Conservation (phyloP, 176 grass and related monocot species). For the Cenchrus americanus region DNA sequence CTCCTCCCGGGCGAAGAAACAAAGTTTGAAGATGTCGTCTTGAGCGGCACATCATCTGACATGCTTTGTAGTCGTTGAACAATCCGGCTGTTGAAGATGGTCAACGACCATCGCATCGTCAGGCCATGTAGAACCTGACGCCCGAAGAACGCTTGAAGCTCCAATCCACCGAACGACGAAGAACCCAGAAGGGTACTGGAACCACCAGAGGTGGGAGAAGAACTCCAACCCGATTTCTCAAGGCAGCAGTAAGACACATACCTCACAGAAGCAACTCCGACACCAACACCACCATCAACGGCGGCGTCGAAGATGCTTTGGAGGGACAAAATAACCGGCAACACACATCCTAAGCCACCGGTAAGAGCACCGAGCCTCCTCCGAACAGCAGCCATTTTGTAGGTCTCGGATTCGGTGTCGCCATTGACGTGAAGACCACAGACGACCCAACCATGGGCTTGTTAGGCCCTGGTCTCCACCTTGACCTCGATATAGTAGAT, state of each 20-base stretch:
- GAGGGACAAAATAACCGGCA: not conserved
- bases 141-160: too few relatives aligned
- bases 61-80: not conserved
- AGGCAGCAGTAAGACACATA: not conserved
- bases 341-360: not conserved
- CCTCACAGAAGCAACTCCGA: not conserved
- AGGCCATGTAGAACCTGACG: not conserved
- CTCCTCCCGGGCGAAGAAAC: not conserved
- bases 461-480: too few relatives aligned
- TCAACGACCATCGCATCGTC: not conserved
- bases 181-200: too few relatives aligned
- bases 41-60: not conserved
- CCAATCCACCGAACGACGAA: too few relatives aligned
- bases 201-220: not conserved
- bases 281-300: not conserved
- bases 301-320: not conserved
- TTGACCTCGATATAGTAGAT: too few relatives aligned
- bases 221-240: not conserved
- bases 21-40: not conserved
- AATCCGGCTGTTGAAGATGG: not conserved
- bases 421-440: not conserved
- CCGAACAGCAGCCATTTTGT: not conserved
- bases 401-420: too few relatives aligned
- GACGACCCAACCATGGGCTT: too few relatives aligned
- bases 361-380: not conserved